Evolutionary conservation across 2,329 filamentous ascomycete genomes (phyloP), one percentile per base, ranked within the genome.

Genomic region (Colletotrichum lini): DNA sequence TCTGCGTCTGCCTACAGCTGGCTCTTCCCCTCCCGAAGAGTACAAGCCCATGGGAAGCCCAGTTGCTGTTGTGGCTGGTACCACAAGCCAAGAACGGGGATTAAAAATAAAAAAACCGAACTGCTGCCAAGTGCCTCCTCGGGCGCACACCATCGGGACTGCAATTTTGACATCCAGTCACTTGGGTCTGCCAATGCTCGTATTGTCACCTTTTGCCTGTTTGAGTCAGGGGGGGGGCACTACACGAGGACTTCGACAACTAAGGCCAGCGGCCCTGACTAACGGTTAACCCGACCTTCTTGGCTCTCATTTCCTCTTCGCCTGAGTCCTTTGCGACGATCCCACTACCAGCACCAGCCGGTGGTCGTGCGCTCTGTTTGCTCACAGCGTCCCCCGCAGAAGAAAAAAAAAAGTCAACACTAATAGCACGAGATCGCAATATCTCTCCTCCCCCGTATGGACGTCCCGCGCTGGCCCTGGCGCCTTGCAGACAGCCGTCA

Each of bases 111-210:
- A 38, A 38, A 64, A 53, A 13, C 40, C 40, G 23, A 18, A 15
- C 38, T 44, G 23, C 42, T 60, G 68, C 68, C 65, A 59, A 68
- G 65, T 59, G 15, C 52, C 12, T 52, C 52, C 12, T 52, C 47
- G 45, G 65, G 68, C 65, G 52, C 59, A 71, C 58, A 68, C 65
- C 68, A 23, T 23, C 21, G 47, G 68, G 18, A 71, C 68, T 71
- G 65, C 58, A 71, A 68, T 63, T 59, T 71, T 71, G 58, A 63
- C 58, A 49, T 68, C 58, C 65, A 71, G 65, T 35, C 38, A 54
- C 38, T 63, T 42, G 57, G 58, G 35, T 53, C 52, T 61, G 68
- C 58, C 68, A 71, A 58, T 68, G 65, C 68, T 71, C 65, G 65
- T 71, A 68, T 71, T 59, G 12, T 64, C 13, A 6, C 45, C 52